phyloP scores from a whole-genome alignment of 495 filamentous ascomycete genomes.

The Xylaria nigripes region DNA sequence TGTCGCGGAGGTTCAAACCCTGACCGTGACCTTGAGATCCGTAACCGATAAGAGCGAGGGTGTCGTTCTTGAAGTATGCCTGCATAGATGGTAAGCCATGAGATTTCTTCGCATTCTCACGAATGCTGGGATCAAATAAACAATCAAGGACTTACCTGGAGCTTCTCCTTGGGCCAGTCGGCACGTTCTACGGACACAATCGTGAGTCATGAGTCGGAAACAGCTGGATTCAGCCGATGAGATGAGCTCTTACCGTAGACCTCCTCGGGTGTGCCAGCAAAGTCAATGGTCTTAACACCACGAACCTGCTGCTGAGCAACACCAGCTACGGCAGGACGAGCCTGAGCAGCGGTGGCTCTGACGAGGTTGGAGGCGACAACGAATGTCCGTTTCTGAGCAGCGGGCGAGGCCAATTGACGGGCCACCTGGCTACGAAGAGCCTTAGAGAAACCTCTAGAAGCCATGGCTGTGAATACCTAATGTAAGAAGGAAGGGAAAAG shows the following conservation, averaged over 20 bases:
- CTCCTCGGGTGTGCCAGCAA: conserved; percentile 83
- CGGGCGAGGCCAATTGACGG: conserved; percentile 60
- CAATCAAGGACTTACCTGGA: conserved; percentile 57
- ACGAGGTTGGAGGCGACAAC: conserved; percentile 56
- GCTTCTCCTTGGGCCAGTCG: conserved; percentile 97
- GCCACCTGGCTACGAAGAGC: conserved; percentile 67
- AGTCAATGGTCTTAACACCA: conserved; percentile 85
- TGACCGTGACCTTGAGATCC: conserved; percentile 97
- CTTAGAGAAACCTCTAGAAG: conserved; percentile 73
- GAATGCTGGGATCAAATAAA: not conserved
- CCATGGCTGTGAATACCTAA: conserved; percentile 55
- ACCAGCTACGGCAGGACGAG: conserved; percentile 42
- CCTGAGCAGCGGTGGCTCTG: conserved; percentile 44
- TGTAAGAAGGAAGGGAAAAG: conserved; percentile 24
- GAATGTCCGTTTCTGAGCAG: conserved; percentile 62
- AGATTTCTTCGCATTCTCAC: not conserved
- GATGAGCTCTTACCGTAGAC: conserved; percentile 66
- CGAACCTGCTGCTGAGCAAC: conserved; percentile 55
- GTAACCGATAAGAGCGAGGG: conserved; percentile 97
- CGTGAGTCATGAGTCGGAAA: not conserved
- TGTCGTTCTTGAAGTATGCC: conserved; percentile 99
- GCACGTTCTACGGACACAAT: conserved; percentile 61
- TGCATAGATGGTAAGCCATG: conserved; percentile 29
- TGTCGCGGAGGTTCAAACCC: conserved; percentile 97
- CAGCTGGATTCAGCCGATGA: not conserved